A percentile compares a stretch with the other conserved stretches of the same genome.
Evolutionary conservation across 495 filamentous ascomycete genomes (phyloP).

Genomic region (Xylaria intraflava): DNA sequence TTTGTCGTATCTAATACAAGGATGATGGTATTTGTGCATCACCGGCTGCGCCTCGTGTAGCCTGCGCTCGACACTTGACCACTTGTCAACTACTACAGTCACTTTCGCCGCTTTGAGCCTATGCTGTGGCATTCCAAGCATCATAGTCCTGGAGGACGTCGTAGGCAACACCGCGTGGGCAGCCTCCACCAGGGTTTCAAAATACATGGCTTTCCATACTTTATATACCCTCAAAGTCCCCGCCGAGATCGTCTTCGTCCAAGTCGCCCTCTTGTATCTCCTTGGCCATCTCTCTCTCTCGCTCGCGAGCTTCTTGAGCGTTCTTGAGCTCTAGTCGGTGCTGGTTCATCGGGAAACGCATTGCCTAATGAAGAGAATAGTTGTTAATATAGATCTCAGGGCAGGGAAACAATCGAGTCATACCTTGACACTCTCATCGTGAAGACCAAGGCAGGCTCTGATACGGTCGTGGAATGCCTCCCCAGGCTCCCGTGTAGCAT

Average conservation of each 20-base stretch:
- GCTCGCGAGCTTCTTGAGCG: constrained; percentile 91
- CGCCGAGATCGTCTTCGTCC: constrained; percentile 94
- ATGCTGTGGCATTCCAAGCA: background rate
- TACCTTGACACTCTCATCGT: constrained; percentile 98
- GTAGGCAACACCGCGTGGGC: background rate
- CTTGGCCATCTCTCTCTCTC: constrained; percentile 94
- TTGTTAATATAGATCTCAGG: background rate
- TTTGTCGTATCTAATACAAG: constrained; percentile 11
- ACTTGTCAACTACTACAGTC: constrained; percentile 2
- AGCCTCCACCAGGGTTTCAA: constrained; percentile 16
- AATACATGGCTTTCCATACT: constrained; percentile 27
- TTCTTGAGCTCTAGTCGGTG: constrained; percentile 97
- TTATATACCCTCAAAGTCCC: constrained; percentile 96
- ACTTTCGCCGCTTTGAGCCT: background rate
- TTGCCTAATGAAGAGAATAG: constrained; percentile 54
- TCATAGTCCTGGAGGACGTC: background rate
- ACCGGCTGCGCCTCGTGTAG: background rate
- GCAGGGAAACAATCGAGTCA: constrained; percentile 16
- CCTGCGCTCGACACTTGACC: background rate
- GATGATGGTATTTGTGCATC: constrained; percentile 3
- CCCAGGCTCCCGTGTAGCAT: constrained; percentile 89
- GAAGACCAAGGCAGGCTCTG: constrained; percentile 76
- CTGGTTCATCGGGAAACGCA: constrained; percentile 99
- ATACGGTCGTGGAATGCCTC: constrained; percentile 98
- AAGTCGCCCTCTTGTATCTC: constrained; percentile 98